These are phyloP conservation scores for Entonaema liquescens DNA, from an alignment of 495 filamentous ascomycete species.

Conservation along the genomic window DNA sequence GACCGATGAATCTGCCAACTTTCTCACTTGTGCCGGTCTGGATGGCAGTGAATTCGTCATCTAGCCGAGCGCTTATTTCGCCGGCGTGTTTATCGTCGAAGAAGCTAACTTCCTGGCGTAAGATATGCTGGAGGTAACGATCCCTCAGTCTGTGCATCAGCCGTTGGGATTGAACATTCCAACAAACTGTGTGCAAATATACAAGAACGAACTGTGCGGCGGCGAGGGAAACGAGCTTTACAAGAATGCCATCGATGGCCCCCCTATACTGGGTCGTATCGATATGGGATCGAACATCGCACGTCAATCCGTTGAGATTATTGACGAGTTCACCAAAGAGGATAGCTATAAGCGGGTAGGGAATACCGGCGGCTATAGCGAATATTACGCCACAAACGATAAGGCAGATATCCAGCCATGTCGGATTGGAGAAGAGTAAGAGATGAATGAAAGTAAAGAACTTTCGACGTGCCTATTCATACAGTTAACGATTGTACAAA, in stretches of 20 bases:
- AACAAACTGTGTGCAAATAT: slow-evolving; percentile 62
- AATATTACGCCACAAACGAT: slow-evolving; percentile 57
- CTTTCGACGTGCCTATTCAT: slow-evolving; percentile 10
- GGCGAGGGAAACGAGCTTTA: slow-evolving; percentile 66
- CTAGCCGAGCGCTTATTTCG: slow-evolving; percentile 66
- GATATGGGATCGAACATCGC: slow-evolving; percentile 38
- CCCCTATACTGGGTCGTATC: slow-evolving; percentile 44
- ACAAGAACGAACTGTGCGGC: slow-evolving; percentile 68
- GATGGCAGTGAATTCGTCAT: slow-evolving; percentile 65
- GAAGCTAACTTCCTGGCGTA: slow-evolving; percentile 65
- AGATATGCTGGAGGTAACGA: slow-evolving; percentile 60
- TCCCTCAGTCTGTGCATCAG: slow-evolving; percentile 67
- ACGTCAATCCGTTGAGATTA: slow-evolving; percentile 65
- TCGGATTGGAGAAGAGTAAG: slow-evolving; percentile 43
- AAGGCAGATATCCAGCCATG: slow-evolving; percentile 54
- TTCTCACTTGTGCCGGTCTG: slow-evolving; percentile 71
- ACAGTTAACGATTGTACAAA: background rate
- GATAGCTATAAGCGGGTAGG: slow-evolving; percentile 72
- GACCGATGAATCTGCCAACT: slow-evolving; percentile 65
- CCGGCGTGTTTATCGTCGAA: slow-evolving; percentile 63
- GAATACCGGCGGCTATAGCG: slow-evolving; percentile 68
- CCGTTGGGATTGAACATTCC: slow-evolving; percentile 66
- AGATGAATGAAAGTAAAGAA: slow-evolving; percentile 38
- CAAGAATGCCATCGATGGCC: slow-evolving; percentile 61
- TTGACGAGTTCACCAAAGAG: slow-evolving; percentile 72